phyloP scores from a whole-genome alignment of 2,329 filamentous ascomycete genomes.

The Beauveria sp. region DNA sequence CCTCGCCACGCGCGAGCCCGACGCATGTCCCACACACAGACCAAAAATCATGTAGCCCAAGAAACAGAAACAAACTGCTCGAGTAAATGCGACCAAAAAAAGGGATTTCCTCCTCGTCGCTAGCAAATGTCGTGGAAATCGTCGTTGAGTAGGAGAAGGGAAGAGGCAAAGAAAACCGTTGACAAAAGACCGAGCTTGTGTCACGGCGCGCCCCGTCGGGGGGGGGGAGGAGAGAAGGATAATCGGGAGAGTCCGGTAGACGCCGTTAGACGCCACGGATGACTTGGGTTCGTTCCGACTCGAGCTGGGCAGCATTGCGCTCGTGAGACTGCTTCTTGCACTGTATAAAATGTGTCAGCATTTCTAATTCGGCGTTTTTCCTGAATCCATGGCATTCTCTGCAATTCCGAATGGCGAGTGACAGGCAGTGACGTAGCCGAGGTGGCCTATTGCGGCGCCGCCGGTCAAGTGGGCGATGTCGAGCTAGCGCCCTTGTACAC shows the following conservation, averaged over 20 bases:
- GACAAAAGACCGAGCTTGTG: not conserved
- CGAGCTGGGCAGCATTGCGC: constrained; percentile 85
- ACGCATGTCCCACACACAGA: not conserved
- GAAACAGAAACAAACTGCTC: not conserved
- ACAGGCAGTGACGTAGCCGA: constrained; percentile 11
- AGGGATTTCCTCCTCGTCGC: constrained; percentile 1
- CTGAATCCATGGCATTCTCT: too few relatives aligned
- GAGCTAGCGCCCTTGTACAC: constrained; percentile 5
- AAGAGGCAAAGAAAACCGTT: too few relatives aligned
- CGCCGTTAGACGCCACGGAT: constrained; percentile 74
- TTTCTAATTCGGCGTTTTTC: not conserved
- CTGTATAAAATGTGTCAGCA: constrained; percentile 29
- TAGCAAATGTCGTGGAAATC: constrained; percentile 8
- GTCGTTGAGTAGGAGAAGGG: not conserved
- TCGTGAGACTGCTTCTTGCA: constrained; percentile 97
- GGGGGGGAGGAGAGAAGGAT: not conserved
- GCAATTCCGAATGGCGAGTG: not conserved
- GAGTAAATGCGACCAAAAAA: constrained; percentile 1
- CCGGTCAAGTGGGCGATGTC: not conserved
- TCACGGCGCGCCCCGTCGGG: not conserved
- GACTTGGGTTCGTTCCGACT: constrained; percentile 86
- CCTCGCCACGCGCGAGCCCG: not conserved
- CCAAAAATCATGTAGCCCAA: constrained; percentile 5
- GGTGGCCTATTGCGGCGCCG: not conserved
- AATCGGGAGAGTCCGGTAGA: not conserved